Base-by-base conservation (phyloP, 2,329 filamentous ascomycete genomes). In the Neurospora sp. region DNA sequence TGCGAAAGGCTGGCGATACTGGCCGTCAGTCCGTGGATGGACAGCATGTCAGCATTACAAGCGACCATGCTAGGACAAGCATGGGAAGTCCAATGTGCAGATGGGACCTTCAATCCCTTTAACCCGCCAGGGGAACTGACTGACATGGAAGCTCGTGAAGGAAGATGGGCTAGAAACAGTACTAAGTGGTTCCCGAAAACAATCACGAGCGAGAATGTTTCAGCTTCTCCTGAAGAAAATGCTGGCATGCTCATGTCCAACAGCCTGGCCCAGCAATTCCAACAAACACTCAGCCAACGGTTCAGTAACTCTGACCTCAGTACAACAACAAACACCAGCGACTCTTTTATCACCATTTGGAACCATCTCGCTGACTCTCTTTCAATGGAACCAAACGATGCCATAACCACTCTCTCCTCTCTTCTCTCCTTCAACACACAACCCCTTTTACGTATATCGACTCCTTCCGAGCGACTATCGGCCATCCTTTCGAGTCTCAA, bases 401-500 rank as follows among this genome's bases (percentile, higher is more conserved):
- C 43, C 5, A 52, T 52, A 13, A 15, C 43, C 11, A 52, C n/a
- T 28, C 43, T 52, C 13, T 28, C 10, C 19, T 52, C 43, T 33
- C 68, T 75, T 13, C 70, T 75, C 1, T 70, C 71, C 17, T 75
- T 75, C 69, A 71, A 75, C 58, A 70, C 70, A 3, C 73, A 72
- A 19, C 71, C 73, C 0, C 58, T 74, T 9, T 71, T 72, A 72
- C 62, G 69, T 1, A 39, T 74, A 9, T 17, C 66, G 40, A 74
- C 72, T 33, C 73, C 73, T 10, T 68, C 72, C 0, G 73, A 75
- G 2, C 71, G 73, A 28, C 72, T 75, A 69, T 69, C 73, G 8
- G 71, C 68, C 46, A 75, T 75, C 10, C 4, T 75, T 62, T 69
- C 72, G 3, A 75, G 69, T 68, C 71, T 74, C 71, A 73, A 75